Evolutionary conservation across 352 stramenopile species (phyloP), one percentile per base, ranked within the genome.

Genomic region (Pythium sp.): DNA sequence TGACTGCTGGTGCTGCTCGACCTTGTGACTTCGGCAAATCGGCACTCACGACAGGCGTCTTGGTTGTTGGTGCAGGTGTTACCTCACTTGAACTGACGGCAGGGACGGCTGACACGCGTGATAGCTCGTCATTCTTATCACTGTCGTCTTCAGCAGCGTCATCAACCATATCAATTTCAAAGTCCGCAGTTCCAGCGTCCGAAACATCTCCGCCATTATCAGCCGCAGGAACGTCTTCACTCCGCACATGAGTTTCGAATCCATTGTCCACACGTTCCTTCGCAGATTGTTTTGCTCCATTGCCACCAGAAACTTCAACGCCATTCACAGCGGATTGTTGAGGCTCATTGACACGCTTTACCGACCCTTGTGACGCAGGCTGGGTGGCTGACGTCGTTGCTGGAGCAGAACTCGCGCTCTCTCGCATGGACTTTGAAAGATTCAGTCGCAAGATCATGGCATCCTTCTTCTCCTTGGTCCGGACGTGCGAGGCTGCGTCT

Each of bases 121-220:
- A n/a, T 6, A 22, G 7, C 30, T 58, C 46, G 2, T 34, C 46
- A 22, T 58, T 43, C 9, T 53, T 51, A 34, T 24, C n/a, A 12
- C 0, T 28, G 14, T 28, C 28, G 5, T 38, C n/a, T 18, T 55
- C 74, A 14, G 84, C 71, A 64, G 81, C 67, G 38, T 82, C 71
- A 26, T 74, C 74, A 41, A 58, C 64, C 11, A 53, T 22, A 43
- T 76, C 71, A 47, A 76, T 68, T 24, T 82, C 73, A 36, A 83
- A 26, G 30, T 81, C 72, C 59, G 79, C 69, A 34, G 74, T 80
- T 64, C 73, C 76, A 63, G 72, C 64, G 34, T 80, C 79, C 36
- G 73, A 84, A 24, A 76, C 41, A 69, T 84, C 77, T 12, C 41
- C 64, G 22, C 69, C 66, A 28, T 77, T 63, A 18, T 64, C 41